Conservation (phyloP, 306 rosid genomes). For the Lathyrus tuberosus region DNA sequence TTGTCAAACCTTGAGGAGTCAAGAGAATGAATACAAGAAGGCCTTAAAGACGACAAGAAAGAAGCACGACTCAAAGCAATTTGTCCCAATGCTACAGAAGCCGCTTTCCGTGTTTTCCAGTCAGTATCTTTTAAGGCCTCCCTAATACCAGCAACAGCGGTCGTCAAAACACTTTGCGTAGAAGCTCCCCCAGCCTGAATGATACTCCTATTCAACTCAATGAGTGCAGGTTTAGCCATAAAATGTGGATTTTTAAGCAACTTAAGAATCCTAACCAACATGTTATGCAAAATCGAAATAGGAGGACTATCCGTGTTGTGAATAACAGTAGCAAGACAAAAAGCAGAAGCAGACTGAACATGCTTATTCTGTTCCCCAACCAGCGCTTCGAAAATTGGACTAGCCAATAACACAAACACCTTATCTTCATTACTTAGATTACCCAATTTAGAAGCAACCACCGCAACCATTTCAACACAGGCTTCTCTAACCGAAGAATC, state of each 20-base stretch:
- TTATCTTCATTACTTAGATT: constrained; percentile 41
- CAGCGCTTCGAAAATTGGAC: constrained; percentile 70
- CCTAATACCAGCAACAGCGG: constrained; percentile 67
- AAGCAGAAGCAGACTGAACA: constrained; percentile 67
- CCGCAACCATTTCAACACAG: constrained; percentile 59
- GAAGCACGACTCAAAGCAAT: constrained; percentile 65
- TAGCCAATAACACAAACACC: constrained; percentile 57
- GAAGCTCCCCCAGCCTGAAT: constrained; percentile 88
- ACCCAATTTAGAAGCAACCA: constrained; percentile 52
- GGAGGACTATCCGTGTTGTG: constrained; percentile 69
- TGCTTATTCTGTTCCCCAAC: constrained; percentile 84
- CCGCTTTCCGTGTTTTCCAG: constrained; percentile 92
- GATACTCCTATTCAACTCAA: constrained; percentile 67
- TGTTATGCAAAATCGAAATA: constrained; percentile 59
- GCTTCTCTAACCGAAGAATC: constrained; percentile 77
- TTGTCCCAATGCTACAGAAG: constrained; percentile 69
- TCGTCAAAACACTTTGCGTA: constrained; percentile 54
- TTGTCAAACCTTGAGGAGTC: constrained; percentile 91
- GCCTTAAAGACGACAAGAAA: constrained; percentile 55
- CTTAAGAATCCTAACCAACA: constrained; percentile 66
- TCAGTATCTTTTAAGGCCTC: constrained; percentile 72
- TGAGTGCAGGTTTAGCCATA: constrained; percentile 72
- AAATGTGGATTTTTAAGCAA: constrained; percentile 75
- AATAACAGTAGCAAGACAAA: constrained; percentile 64
- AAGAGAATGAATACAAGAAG: constrained; percentile 64